Base-by-base conservation (phyloP, 2,329 filamentous ascomycete species). In the Fusarium nodosum region DNA sequence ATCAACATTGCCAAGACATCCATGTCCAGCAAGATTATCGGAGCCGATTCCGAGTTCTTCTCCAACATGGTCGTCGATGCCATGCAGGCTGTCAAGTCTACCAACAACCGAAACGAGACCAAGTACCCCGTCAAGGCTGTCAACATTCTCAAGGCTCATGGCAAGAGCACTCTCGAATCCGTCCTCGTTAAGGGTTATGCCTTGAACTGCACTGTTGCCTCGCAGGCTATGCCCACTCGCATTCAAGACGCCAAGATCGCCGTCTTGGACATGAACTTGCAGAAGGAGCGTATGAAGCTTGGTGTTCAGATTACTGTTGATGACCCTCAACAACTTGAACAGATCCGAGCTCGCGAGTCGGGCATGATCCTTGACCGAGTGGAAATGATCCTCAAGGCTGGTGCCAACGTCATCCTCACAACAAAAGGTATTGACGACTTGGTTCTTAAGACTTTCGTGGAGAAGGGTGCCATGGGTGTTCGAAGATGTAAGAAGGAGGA, bases 91-190 rank as follows among this genome's bases (percentile, higher is more conserved):
- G 96, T 99, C 77, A 97, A 97, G 87, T 90, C 91, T 46, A 93
- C 91, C 64, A 97, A 97, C 84, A 94, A 92, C 83, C 91, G 91
- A 82, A 91, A 88, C 81, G 96, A 99, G 83, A 83, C 88, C 79
- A 99, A 97, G 84, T 99, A 98, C 82, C 96, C 96, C 6, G 96
- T 99, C 77, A 99, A 99, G 87, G 96, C 96, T 22, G 96, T 99
- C 80, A 99, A 99, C 81, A 93, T 99, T 66, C 90, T 99, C 72
- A 99, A 99, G 85, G 96, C 96, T 38, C 96, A 99, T 79, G 96
- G 96, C 77, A 97, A 98, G 87, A 93, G 93, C 76, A 88, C 90
- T 22, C 88, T 89, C 41, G 96, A 99, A 83, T 97, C 94, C 13
- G 82, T 97, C 26, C 85, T 99, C 48, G 91, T 99, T 77, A 97